Percentiles rank a stretch among this genome's conserved stretches.
Conservation (phyloP, 1,284 basidiomycete genomes). For the Chondrostereum purpureum region DNA sequence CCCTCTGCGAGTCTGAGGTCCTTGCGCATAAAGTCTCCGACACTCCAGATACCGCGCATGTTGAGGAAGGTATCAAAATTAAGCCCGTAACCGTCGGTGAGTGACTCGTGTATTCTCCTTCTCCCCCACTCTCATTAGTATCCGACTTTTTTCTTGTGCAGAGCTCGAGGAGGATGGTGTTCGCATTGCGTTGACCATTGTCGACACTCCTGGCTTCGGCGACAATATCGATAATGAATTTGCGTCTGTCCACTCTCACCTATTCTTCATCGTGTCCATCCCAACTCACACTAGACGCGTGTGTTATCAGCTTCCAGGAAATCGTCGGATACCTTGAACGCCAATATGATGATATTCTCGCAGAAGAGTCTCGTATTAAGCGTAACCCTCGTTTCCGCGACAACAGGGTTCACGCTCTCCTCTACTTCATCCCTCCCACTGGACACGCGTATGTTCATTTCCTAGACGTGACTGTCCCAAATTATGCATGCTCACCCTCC, state of each 20-base stretch:
- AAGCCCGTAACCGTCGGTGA: constrained; percentile 91
- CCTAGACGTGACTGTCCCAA: constrained; percentile 5
- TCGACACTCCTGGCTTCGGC: constrained; percentile 98
- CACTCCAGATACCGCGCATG: constrained; percentile 84
- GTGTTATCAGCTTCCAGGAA: constrained; percentile 81
- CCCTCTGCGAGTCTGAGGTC: constrained; percentile 91
- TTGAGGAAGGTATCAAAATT: constrained; percentile 93
- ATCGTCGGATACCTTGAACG: constrained; percentile 97
- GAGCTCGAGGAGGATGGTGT: constrained; percentile 99
- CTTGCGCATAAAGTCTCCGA: constrained; percentile 82
- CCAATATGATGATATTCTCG: constrained; percentile 98
- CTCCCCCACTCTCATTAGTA: constrained; percentile 3
- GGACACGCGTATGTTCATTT: constrained; percentile 48
- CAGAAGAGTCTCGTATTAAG: constrained; percentile 98
- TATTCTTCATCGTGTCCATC: no score
- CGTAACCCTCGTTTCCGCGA: constrained; percentile 99
- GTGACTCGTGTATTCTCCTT: constrained; percentile 26
- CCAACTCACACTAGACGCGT: constrained; percentile 1
- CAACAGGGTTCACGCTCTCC: constrained; percentile 91
- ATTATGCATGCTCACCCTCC: not conserved
- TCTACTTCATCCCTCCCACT: constrained; percentile 96
- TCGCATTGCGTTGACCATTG: constrained; percentile 95
- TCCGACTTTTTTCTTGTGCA: no score
- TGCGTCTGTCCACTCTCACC: constrained; percentile 56
- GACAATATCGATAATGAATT: constrained; percentile 99